Percentiles rank a stretch among this genome's conserved stretches.
Evolutionary conservation across 2,329 filamentous ascomycete species (phyloP).

Genomic region (Clonostachys byssicola): DNA sequence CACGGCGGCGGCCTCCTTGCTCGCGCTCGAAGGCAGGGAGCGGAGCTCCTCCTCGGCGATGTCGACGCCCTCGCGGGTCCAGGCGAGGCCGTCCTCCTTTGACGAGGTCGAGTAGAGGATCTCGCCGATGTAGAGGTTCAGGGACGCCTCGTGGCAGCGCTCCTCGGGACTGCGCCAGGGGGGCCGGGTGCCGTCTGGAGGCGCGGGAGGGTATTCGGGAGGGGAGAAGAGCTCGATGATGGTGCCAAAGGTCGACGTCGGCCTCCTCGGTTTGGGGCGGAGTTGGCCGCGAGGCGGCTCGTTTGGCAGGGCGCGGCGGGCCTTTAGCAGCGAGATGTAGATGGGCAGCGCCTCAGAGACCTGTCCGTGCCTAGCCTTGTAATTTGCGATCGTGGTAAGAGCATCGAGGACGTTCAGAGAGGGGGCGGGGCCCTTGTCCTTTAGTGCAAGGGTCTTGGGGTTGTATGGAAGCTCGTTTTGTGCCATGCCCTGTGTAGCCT

Average conservation of each 20-base stretch:
- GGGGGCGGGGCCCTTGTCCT: constrained; percentile 51
- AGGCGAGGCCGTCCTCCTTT: constrained; percentile 71
- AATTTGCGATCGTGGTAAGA: constrained; percentile 73
- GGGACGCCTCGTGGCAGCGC: constrained; percentile 77
- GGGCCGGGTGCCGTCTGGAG: constrained; percentile 63
- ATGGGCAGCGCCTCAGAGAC: constrained; percentile 72
- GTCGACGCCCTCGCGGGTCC: constrained; percentile 87
- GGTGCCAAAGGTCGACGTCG: constrained; percentile 5
- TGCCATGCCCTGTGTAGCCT: constrained; percentile 58
- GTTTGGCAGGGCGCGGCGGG: constrained; percentile 57
- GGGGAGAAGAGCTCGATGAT: constrained; percentile 23
- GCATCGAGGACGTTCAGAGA: constrained; percentile 73
- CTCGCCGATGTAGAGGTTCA: constrained; percentile 90
- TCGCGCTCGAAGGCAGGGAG: constrained; percentile 21
- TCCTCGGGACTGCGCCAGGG: constrained; percentile 61
- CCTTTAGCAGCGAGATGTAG: constrained; percentile 78
- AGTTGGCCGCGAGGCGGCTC: constrained; percentile 12
- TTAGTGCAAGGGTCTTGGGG: constrained; percentile 58
- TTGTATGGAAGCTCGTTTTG: constrained; percentile 44
- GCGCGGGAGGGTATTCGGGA: constrained; percentile 66
- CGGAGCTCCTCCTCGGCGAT: constrained; percentile 67
- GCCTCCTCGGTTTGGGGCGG: background rate
- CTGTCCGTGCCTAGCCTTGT: constrained; percentile 68
- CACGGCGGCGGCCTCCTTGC: constrained; percentile 7
- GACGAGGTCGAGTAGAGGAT: constrained; percentile 70